Conservation (phyloP, 2,329 filamentous ascomycete species). For the Colletotrichum caudatum region DNA sequence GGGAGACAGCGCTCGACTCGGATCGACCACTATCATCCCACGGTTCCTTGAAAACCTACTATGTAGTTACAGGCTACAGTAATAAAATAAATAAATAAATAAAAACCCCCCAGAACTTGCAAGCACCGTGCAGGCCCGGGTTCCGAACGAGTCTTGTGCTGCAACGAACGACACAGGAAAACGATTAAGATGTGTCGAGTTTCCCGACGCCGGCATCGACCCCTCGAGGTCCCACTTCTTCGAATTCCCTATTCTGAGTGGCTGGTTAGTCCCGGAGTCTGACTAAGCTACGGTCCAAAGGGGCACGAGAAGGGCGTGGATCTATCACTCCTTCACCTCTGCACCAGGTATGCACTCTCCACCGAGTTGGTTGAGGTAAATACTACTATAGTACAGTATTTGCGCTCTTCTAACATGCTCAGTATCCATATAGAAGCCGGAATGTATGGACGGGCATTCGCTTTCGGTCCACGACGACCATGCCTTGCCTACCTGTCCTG, state of each 20-base stretch:
- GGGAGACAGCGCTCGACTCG: not conserved
- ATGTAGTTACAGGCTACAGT: not conserved
- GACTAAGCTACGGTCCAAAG: slow-evolving; percentile 16
- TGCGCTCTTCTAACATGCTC: too few relatives aligned
- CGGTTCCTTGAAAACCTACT: too few relatives aligned
- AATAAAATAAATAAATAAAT: too few relatives aligned
- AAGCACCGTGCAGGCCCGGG: not conserved
- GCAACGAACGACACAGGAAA: slow-evolving; percentile 10
- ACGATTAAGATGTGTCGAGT: not conserved
- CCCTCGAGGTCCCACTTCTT: slow-evolving; percentile 6
- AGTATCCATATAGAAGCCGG: not conserved
- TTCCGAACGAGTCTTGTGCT: not conserved
- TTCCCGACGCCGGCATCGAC: not conserved
- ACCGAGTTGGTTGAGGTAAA: too few relatives aligned
- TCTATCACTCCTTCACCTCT: not conserved
- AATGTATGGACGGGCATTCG: not conserved
- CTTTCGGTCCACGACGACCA: slow-evolving; percentile 4
- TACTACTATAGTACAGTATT: too few relatives aligned
- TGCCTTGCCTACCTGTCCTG: not conserved
- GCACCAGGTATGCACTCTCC: too few relatives aligned
- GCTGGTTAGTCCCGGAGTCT: not conserved
- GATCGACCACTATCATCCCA: not conserved
- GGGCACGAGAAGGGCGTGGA: not conserved
- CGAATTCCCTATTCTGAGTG: slow-evolving; percentile 13
- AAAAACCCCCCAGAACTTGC: too few relatives aligned